Conservation (phyloP, 2,329 filamentous ascomycete species). For the Rutstroemia sydowiana region DNA sequence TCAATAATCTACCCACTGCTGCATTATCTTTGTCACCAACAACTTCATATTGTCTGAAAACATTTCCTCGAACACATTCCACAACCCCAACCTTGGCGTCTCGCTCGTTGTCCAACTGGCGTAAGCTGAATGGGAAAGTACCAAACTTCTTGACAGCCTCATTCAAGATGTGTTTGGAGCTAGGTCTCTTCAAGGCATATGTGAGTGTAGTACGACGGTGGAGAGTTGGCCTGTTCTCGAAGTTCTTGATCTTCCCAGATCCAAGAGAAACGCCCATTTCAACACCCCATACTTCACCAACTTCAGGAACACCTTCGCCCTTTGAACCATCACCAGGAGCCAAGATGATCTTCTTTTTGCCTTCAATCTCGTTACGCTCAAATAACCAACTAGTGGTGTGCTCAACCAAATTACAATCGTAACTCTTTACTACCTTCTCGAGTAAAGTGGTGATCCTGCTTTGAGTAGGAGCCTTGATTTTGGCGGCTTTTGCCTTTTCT, state of each 20-base stretch:
- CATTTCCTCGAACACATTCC: slow-evolving; percentile 88
- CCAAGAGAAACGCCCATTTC: slow-evolving; percentile 90
- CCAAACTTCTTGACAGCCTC: slow-evolving; percentile 97
- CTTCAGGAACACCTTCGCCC: slow-evolving; percentile 81
- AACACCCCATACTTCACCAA: slow-evolving; percentile 95
- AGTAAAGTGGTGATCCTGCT: slow-evolving; percentile 78
- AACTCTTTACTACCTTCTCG: slow-evolving; percentile 86
- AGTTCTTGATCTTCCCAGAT: slow-evolving; percentile 87
- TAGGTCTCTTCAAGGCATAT: slow-evolving; percentile 88
- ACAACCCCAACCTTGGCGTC: slow-evolving; percentile 92
- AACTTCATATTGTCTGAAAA: slow-evolving; percentile 93
- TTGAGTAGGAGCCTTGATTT: slow-evolving; percentile 78
- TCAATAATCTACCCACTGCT: slow-evolving; percentile 79
- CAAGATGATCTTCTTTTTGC: slow-evolving; percentile 90
- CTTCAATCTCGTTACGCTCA: slow-evolving; percentile 95
- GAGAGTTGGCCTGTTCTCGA: slow-evolving; percentile 81
- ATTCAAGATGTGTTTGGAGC: slow-evolving; percentile 83
- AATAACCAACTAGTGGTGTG: slow-evolving; percentile 98
- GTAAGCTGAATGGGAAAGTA: slow-evolving; percentile 93
- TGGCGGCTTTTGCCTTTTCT: slow-evolving; percentile 86
- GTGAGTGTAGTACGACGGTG: slow-evolving; percentile 89
- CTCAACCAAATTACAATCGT: slow-evolving; percentile 89
- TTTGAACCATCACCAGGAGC: slow-evolving; percentile 78
- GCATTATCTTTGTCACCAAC: slow-evolving; percentile 87
- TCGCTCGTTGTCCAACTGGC: slow-evolving; percentile 94